Evolutionary conservation across 73 alveolate genomes (phyloP).

Genomic region (Symbiodinium natans): DNA sequence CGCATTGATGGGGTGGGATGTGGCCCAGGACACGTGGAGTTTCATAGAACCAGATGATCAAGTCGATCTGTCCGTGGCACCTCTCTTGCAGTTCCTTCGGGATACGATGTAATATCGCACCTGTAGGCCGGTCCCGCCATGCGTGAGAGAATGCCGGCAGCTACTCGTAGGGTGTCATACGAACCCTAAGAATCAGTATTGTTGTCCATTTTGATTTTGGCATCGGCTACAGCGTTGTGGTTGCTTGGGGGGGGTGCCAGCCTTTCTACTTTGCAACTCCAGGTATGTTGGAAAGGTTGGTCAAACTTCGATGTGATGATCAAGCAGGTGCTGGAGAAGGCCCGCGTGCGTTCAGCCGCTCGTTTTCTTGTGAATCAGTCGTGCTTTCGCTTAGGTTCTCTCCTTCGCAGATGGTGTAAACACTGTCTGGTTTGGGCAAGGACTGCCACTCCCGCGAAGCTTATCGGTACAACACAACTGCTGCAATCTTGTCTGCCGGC

Average conservation of each 20-base stretch:
- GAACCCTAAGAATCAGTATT: too few species aligned
- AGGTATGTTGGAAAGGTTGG: constrained; percentile 87
- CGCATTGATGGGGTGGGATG: too few species aligned
- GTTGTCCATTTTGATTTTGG: too few species aligned
- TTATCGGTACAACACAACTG: background rate
- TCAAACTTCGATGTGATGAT: constrained; percentile 47
- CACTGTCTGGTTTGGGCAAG: constrained; percentile 84
- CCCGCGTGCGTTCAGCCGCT: background rate
- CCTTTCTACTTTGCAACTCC: background rate
- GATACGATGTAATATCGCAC: too few species aligned
- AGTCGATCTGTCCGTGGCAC: constrained; percentile 34
- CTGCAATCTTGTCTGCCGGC: background rate
- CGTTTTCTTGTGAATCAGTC: background rate
- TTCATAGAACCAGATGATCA: constrained; percentile 56
- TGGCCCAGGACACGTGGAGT: constrained; percentile 49
- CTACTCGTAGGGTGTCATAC: too few species aligned
- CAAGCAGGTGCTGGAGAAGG: constrained; percentile 55
- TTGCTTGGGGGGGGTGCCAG: too few species aligned
- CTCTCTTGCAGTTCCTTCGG: background rate
- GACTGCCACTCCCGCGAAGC: background rate
- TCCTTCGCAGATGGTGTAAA: constrained; percentile 61
- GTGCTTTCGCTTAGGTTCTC: background rate
- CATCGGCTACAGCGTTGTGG: too few species aligned
- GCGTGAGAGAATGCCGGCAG: too few species aligned
- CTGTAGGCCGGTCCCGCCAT: too few species aligned